Evolutionary conservation across 2,329 filamentous ascomycete genomes (phyloP).

Genomic region (Ophiocordyceps robertsii): DNA sequence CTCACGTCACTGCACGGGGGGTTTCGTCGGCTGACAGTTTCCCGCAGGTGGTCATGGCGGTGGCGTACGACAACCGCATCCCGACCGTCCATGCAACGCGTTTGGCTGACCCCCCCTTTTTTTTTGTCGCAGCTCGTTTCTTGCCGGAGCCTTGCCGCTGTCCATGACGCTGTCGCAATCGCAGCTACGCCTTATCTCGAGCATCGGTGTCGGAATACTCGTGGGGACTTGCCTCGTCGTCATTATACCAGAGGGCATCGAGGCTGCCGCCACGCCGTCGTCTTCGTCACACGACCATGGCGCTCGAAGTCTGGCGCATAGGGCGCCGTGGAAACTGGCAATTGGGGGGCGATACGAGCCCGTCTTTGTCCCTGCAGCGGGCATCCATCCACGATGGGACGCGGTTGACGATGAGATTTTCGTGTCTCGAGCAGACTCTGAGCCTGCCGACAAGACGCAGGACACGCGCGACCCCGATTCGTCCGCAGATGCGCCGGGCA

Average conservation of each 20-base stretch:
- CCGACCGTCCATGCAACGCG: neutral
- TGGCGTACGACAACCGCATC: constrained; percentile 30
- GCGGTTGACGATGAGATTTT: neutral
- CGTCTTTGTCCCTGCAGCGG: neutral
- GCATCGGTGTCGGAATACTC: constrained; percentile 83
- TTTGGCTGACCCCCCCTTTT: neutral
- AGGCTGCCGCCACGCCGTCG: constrained; percentile 61
- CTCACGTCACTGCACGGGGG: neutral
- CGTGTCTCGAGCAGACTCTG: neutral
- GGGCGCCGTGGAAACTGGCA: constrained; percentile 17
- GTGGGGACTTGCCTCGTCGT: constrained; percentile 93
- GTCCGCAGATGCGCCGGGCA: constrained; percentile 1
- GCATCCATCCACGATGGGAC: neutral
- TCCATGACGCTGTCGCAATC: constrained; percentile 78
- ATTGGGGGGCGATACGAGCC: constrained; percentile 11
- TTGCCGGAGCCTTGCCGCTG: constrained; percentile 81
- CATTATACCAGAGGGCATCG: constrained; percentile 93
- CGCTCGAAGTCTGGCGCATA: constrained; percentile 16
- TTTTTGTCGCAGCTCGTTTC: constrained; percentile 60
- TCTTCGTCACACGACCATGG: constrained; percentile 24
- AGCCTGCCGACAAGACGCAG: neutral
- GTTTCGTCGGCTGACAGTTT: neutral
- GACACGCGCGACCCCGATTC: neutral
- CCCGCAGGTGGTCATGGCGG: constrained; percentile 40
- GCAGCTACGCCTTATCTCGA: constrained; percentile 79